Base-by-base conservation (phyloP, 2,329 filamentous ascomycete genomes). In the Diaporthe vaccinii region DNA sequence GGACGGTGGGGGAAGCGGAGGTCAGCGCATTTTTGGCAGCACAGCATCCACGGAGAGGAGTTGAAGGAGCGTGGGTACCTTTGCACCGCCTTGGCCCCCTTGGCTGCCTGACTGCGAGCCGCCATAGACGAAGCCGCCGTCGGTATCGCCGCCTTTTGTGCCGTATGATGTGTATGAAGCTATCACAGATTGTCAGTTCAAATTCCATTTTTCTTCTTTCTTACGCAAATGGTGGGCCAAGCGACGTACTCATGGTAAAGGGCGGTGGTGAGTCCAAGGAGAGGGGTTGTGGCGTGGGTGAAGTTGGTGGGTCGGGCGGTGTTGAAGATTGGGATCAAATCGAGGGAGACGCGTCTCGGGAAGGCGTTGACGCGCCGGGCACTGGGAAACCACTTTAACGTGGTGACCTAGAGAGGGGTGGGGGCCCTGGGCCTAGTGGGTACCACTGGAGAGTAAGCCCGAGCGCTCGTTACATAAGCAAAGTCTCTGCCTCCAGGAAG, bases 61-160 rank as follows among this genome's bases (percentile, higher is more conserved):
- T 41, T 14, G 7, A 39, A 70, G 22, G 15, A 10, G 28, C 9
- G 34, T 39, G n/a, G 12, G 12, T 74, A 77, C 76, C 72, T 78
- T 84, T 74, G 77, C 78, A 68, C 72, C 80, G 34, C 78, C 82
- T 78, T 75, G 61, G 14, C 73, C 76, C 44, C 73, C 79, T 62
- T 89, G 91, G 81, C 90, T 91, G 78, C 90, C 90, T 78, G 86
- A 84, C 82, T 93, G 91, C 8, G 91, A 91, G 76, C 89, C 90
- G 74, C 88, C 87, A 76, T 85, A 87, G 78, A 92, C 85, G 84
- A 92, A 93, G 73, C 91, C 91, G 78, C 91, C 91, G 61, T 88
- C 90, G 79, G 91, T 90, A 75, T 90, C 89, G 81, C 87, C 90
- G 78, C 89, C 90, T 79, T 88, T 86, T 76, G 85, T 88, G 78